A percentile compares a stretch with the other conserved stretches of the same genome.
Evolutionary conservation across 2,329 filamentous ascomycete species (phyloP).

Genomic region (Fusarium sp.): DNA sequence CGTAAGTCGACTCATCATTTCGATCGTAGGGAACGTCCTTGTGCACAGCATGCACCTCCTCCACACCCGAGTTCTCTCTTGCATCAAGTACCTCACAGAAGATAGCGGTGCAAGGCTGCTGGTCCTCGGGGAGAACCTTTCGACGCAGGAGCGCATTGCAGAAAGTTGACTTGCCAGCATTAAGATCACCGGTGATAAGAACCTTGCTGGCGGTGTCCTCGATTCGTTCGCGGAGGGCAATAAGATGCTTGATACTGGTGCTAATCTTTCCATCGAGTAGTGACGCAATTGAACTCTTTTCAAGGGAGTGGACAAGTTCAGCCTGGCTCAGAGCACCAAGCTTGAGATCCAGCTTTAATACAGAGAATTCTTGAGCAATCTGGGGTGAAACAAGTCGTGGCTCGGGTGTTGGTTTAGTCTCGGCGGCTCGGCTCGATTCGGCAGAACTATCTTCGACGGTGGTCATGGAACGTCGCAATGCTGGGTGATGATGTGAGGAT

Average conservation of each 20-base stretch:
- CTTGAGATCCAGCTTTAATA: slow-evolving; percentile 94
- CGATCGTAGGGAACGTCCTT: slow-evolving; percentile 83
- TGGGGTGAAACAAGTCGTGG: slow-evolving; percentile 90
- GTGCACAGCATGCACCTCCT: slow-evolving; percentile 96
- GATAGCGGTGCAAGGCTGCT: slow-evolving; percentile 97
- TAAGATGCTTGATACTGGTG: slow-evolving; percentile 90
- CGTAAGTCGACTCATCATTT: slow-evolving; percentile 93
- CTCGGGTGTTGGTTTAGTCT: slow-evolving; percentile 71
- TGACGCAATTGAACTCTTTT: slow-evolving; percentile 90
- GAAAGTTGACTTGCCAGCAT: slow-evolving; percentile 98
- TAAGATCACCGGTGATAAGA: slow-evolving; percentile 92
- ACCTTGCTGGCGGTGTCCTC: slow-evolving; percentile 99
- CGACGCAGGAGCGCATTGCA: slow-evolving; percentile 95
- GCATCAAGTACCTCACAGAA: slow-evolving; percentile 98
- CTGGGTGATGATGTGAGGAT: slow-evolving; percentile 59
- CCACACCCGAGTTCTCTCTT: slow-evolving; percentile 87
- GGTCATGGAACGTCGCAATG: slow-evolving; percentile 78
- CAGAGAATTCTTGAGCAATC: slow-evolving; percentile 94
- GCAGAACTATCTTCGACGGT: slow-evolving; percentile 66
- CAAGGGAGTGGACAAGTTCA: slow-evolving; percentile 92
- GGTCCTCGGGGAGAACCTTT: slow-evolving; percentile 94
- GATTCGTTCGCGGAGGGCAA: slow-evolving; percentile 89
- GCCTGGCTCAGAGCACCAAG: slow-evolving; percentile 86
- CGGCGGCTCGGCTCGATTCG: slow-evolving; percentile 80
- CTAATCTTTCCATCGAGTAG: slow-evolving; percentile 94